phyloP scores from a whole-genome alignment of 139 green algal genomes.

The Coelastrella sp. region DNA sequence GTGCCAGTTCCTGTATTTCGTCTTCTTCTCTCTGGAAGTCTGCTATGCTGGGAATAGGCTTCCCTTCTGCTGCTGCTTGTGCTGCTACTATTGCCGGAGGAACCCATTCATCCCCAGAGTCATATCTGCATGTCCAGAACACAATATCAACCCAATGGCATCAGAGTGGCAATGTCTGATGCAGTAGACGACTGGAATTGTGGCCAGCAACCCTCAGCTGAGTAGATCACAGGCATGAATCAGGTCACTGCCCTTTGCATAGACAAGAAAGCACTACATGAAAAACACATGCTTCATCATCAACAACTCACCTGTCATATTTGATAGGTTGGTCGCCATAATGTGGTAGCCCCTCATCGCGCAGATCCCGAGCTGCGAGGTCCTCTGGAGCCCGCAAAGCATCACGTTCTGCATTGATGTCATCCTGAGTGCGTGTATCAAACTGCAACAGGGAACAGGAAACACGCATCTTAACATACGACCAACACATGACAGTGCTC shows the following conservation, averaged over 20 bases:
- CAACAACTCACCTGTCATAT: constrained; percentile 12
- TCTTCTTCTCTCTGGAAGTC: constrained; percentile 9
- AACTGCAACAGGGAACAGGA: constrained; percentile 24
- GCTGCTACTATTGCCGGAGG: constrained; percentile 13
- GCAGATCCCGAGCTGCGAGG: not conserved
- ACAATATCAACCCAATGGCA: not conserved
- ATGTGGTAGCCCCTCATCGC: constrained; percentile 8
- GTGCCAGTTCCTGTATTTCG: not conserved
- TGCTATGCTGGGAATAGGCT: not conserved
- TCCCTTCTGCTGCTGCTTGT: constrained; percentile 11
- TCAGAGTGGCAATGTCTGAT: no score
- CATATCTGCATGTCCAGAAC: not conserved
- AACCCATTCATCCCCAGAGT: not conserved
- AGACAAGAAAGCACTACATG: no score
- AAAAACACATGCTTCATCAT: no score
- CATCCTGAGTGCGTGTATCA: constrained; percentile 12
- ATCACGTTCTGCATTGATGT: constrained; percentile 32
- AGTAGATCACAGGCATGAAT: no score
- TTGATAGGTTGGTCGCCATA: constrained; percentile 36
- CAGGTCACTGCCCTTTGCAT: no score
- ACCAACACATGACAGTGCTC: not conserved
- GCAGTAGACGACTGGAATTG: no score
- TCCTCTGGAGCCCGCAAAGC: constrained; percentile 11
- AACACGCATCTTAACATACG: not conserved
- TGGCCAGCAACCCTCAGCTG: no score